phyloP scores from a whole-genome alignment of 2,329 filamentous ascomycete genomes.

The Trichocomaceae sp. region DNA sequence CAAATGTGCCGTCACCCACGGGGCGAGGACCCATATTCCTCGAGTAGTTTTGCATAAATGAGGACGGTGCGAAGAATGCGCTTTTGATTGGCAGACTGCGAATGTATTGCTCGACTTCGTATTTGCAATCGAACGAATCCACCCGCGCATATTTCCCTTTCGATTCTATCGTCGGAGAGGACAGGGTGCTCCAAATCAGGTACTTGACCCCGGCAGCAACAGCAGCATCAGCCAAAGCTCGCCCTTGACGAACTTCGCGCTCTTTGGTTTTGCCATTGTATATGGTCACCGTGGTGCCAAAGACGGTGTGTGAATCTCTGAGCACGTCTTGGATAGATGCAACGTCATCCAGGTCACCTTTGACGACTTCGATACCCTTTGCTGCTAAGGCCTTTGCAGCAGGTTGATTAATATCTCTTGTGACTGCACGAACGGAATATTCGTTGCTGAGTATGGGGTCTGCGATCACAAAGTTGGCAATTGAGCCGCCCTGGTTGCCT shows the following conservation, averaged over 20 bases:
- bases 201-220: constrained; percentile 23
- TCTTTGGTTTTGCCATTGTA: constrained; percentile 22
- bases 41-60: constrained; percentile 50
- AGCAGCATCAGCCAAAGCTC: constrained; percentile 25
- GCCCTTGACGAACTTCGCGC: constrained; percentile 21
- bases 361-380: constrained; percentile 47
- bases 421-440: constrained; percentile 51
- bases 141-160: constrained; percentile 30
- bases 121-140: constrained; percentile 53
- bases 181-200: constrained; percentile 27
- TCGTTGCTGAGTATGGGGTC: constrained; percentile 41
- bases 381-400: constrained; percentile 40
- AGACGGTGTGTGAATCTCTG: constrained; percentile 44
- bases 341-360: constrained; percentile 48
- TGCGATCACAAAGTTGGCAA: constrained; percentile 42
- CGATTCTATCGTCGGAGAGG: constrained; percentile 19
- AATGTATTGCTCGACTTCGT: constrained; percentile 50
- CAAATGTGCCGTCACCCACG: constrained; percentile 24
- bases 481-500: constrained; percentile 54
- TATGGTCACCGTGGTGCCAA: constrained; percentile 42
- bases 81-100: constrained; percentile 42
- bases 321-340: constrained; percentile 42
- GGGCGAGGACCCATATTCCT: constrained; percentile 18
- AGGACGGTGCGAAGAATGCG: constrained; percentile 49
- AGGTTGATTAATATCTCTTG: constrained; percentile 43